A percentile compares a stretch with the other conserved stretches of the same genome.
phyloP scores from a whole-genome alignment of 1,284 basidiomycete genomes.

The Tilletia walkeri region DNA sequence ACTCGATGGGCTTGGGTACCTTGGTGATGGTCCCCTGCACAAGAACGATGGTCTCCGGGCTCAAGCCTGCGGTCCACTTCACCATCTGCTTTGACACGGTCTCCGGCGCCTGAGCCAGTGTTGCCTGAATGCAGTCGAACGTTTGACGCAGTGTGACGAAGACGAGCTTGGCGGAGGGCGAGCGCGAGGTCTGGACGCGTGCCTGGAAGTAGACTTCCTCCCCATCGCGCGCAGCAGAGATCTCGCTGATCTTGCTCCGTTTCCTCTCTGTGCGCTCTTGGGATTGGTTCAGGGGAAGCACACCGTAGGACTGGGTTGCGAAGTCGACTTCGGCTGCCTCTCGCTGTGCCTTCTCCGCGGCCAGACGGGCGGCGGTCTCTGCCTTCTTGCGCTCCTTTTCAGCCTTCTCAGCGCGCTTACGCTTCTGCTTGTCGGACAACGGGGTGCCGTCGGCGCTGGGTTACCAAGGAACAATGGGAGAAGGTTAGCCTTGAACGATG shows the following conservation, averaged over 20 bases:
- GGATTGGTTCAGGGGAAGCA: slow-evolving; percentile 87
- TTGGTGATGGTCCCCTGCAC: slow-evolving; percentile 67
- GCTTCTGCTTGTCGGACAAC: slow-evolving; percentile 84
- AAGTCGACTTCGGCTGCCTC: slow-evolving; percentile 77
- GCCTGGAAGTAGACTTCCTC: slow-evolving; percentile 81
- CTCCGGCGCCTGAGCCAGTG: slow-evolving; percentile 73
- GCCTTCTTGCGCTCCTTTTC: slow-evolving; percentile 70
- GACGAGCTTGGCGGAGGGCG: slow-evolving; percentile 77
- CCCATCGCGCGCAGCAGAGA: slow-evolving; percentile 71
- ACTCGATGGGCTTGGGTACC: slow-evolving; percentile 78
- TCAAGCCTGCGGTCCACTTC: slow-evolving; percentile 79
- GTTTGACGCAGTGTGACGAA: slow-evolving; percentile 91
- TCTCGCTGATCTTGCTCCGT: slow-evolving; percentile 66
- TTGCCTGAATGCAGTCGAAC: slow-evolving; percentile 82
- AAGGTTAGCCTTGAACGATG: too few relatives aligned
- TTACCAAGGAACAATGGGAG: neutral
- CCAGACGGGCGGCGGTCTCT: slow-evolving; percentile 78
- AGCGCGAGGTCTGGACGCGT: slow-evolving; percentile 85
- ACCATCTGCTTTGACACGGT: slow-evolving; percentile 96
- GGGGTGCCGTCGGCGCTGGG: slow-evolving; percentile 52
- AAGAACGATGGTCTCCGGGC: slow-evolving; percentile 86
- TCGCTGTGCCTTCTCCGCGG: slow-evolving; percentile 72
- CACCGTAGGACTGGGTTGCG: slow-evolving; percentile 82
- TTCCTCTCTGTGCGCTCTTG: slow-evolving; percentile 63
- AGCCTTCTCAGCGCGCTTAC: slow-evolving; percentile 86